Conservation (phyloP, 768 basidiomycete genomes). For the Tricholoma sp. region DNA sequence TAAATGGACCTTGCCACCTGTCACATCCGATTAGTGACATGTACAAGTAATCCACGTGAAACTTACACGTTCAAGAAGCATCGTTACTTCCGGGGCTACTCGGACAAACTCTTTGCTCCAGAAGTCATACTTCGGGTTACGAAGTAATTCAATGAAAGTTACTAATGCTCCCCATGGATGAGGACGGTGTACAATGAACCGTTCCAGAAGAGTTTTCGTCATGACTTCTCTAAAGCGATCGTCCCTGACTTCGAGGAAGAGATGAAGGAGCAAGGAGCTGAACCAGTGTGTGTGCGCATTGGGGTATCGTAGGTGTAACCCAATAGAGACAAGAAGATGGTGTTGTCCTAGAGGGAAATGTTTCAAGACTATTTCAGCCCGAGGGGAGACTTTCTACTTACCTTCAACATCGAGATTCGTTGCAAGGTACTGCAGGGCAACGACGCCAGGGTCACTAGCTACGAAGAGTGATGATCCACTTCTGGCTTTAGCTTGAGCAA, state of each 20-base stretch:
- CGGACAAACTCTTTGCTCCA: slow-evolving; percentile 86
- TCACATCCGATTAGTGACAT: slow-evolving; percentile 2
- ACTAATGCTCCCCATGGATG: slow-evolving; percentile 96
- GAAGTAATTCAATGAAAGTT: slow-evolving; percentile 90
- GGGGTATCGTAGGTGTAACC: slow-evolving; percentile 93
- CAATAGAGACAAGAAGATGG: slow-evolving; percentile 87
- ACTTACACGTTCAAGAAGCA: slow-evolving; percentile 80
- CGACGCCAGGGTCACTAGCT: slow-evolving; percentile 77
- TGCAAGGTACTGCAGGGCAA: slow-evolving; percentile 78
- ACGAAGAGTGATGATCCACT: slow-evolving; percentile 82
- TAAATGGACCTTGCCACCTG: slow-evolving; percentile 79
- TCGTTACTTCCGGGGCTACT: slow-evolving; percentile 79
- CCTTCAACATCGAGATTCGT: slow-evolving; percentile 89
- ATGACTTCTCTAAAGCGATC: slow-evolving; percentile 77
- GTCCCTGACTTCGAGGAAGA: slow-evolving; percentile 77
- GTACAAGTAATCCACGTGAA: slow-evolving; percentile 5
- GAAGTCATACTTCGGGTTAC: slow-evolving; percentile 87
- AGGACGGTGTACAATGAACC: slow-evolving; percentile 90
- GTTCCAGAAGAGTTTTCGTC: slow-evolving; percentile 87
- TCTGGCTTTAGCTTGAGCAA: slow-evolving; percentile 82
- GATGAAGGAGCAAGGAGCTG: slow-evolving; percentile 81
- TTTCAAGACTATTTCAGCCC: background rate
- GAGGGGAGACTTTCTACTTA: slow-evolving; percentile 20
- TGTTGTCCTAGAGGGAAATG: slow-evolving; percentile 76
- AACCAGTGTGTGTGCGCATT: slow-evolving; percentile 99